Base-by-base conservation (phyloP, 805 yeast species). In the Wickerhamiella vanderwaltii region DNA sequence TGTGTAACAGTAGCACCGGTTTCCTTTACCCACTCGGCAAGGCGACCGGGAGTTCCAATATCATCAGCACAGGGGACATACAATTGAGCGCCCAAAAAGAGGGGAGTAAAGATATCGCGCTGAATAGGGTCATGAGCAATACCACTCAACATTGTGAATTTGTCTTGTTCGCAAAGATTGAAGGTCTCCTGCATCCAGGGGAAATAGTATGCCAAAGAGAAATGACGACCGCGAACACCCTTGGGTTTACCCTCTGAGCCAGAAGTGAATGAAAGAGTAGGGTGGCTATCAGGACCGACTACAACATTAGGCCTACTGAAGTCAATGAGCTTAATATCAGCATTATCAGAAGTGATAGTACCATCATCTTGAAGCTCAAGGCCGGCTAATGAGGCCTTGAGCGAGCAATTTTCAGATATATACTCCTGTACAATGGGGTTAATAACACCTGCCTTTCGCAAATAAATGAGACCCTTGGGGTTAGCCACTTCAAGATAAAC, bases 91-190 rank as follows among this genome's bases (percentile, higher is more conserved):
- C 99, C 99, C 48, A 91, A 66, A 61, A 91, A 91, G 48, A 91
- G 70, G 17, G 99, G 99, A 6, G 99, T 91, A 62, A 91, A 91
- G 81, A 91, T 91, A 63, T 91, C 99, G 68, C 99, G 80, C 67
- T 91, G 99, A 48, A 91, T 88, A 9, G 99, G 99, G 63, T 91
- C 99, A 60, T 91, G 99, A 0, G 99, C 99, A 60, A 91, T 91
- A 56, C 99, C 99, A 6, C 94, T 82, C 47, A 91, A 71, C 99
- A 91, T 91, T 16, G 99, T 91, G 67, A 91, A 91, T 56, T 69
- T 80, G 61, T 93, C 98, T 26, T 76, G 71, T 42, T 72, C 79
- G 31, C 81, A 71, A 29, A 91, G 71, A 25, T 77, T 75, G 55
- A 91, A 91, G 34, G 79, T 73, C 60, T 83, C 63, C 15, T 96